A percentile compares a stretch with the other conserved stretches of the same genome.
Evolutionary conservation across 73 alveolate genomes (phyloP).

Genomic region (Paraurostyla sp.): DNA sequence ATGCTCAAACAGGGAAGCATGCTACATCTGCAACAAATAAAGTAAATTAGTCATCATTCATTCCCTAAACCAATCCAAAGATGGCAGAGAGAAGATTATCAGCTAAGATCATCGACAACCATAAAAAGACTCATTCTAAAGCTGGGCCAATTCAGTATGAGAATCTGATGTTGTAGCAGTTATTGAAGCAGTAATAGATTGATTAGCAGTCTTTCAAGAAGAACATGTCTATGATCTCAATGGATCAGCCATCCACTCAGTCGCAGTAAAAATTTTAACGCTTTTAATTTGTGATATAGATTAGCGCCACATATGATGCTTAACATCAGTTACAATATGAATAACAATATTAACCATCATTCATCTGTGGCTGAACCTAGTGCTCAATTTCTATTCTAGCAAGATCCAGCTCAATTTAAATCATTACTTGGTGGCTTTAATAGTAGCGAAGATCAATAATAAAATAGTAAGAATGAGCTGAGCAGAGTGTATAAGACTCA

Average conservation of each 20-base stretch:
- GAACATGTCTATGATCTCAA: slow-evolving; percentile 11
- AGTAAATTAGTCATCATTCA: not conserved
- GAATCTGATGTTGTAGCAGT: not conserved
- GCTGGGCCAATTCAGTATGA: not conserved
- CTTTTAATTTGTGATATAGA: not conserved
- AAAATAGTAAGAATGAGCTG: not conserved
- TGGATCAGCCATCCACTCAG: not conserved
- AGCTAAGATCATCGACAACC: slow-evolving; percentile 8
- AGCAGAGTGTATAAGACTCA: not conserved
- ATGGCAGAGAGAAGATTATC: slow-evolving; percentile 5
- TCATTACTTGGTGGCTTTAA: not conserved
- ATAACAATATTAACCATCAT: slow-evolving; percentile 13
- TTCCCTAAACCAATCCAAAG: not conserved
- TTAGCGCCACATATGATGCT: slow-evolving; percentile 37
- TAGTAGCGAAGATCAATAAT: not conserved
- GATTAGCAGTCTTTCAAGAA: slow-evolving; percentile 3
- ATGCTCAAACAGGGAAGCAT: not conserved
- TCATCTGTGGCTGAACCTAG: slow-evolving; percentile 18
- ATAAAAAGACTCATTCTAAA: not conserved
- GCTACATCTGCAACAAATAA: slow-evolving; percentile 14
- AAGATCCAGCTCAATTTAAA: slow-evolving; percentile 8
- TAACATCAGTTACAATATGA: slow-evolving; percentile 23
- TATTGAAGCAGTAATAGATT: not conserved
- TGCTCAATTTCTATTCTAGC: not conserved
- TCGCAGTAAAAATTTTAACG: not conserved